phyloP scores from a whole-genome alignment of 495 filamentous ascomycete species.

The Penicillium longicatenatum region DNA sequence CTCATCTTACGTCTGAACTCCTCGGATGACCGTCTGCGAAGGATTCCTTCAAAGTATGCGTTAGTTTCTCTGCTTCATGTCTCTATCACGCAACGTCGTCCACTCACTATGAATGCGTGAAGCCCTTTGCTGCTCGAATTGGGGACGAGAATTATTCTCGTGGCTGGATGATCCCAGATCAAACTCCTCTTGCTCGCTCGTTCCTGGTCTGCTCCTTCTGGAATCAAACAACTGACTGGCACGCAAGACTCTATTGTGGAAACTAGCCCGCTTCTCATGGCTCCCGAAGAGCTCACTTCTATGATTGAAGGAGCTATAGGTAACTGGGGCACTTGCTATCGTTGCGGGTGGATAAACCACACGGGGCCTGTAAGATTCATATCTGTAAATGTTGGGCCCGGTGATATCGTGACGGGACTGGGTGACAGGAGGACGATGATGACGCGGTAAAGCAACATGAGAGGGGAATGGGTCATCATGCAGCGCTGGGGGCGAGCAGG shows the following conservation, averaged over 20 bases:
- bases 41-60: slow-evolving; percentile 17
- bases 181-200: slow-evolving; percentile 5
- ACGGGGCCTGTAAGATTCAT: slow-evolving; percentile 10
- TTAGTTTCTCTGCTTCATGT: slow-evolving; percentile 2
- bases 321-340: slow-evolving; percentile 1
- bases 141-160: not conserved
- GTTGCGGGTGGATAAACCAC: slow-evolving; percentile 12
- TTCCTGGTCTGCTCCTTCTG: slow-evolving; percentile 1
- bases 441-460: slow-evolving; percentile 2
- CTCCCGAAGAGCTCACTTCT: slow-evolving; percentile 2
- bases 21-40: slow-evolving; percentile 39
- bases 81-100: not conserved
- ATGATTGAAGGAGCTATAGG: slow-evolving; percentile 11
- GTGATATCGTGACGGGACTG: slow-evolving; percentile 12
- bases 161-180: slow-evolving; percentile 3
- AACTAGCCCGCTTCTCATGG: slow-evolving; percentile 21
- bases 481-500: slow-evolving; percentile 1
- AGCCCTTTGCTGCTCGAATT: slow-evolving; percentile 12
- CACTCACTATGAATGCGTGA: slow-evolving; percentile 23
- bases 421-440: not conserved
- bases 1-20: slow-evolving; percentile 42
- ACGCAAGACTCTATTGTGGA: slow-evolving; percentile 18
- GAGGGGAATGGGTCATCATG: slow-evolving; percentile 3
- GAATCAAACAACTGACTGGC: slow-evolving; percentile 9
- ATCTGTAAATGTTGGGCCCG: slow-evolving; percentile 11